Evolutionary conservation across 2,329 filamentous ascomycete genomes (phyloP).

Genomic region (Epichloe amarillans): DNA sequence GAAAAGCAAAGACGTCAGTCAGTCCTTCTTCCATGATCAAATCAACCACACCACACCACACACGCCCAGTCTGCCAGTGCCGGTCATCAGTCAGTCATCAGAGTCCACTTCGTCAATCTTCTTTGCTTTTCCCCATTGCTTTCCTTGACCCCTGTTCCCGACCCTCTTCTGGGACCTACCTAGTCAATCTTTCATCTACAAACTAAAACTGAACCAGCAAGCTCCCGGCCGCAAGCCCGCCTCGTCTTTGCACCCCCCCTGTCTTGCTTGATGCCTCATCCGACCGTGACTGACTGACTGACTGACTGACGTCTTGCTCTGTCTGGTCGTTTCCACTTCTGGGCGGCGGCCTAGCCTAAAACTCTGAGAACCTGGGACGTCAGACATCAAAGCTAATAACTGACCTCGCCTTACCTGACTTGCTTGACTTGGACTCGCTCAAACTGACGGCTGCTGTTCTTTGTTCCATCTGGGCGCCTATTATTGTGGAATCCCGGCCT

Average conservation of each 20-base stretch:
- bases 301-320: slow-evolving; percentile 4
- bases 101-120: neutral
- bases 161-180: slow-evolving; percentile 3
- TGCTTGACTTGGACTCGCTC: neutral
- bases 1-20: too few species aligned
- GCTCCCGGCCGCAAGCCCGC: slow-evolving; percentile 17
- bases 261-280: slow-evolving; percentile 8
- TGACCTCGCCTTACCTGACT: neutral
- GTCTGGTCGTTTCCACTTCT: slow-evolving; percentile 2
- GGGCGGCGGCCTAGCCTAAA: neutral
- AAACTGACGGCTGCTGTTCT: neutral
- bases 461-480: slow-evolving; percentile 9
- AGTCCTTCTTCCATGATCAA: too few species aligned
- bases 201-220: slow-evolving; percentile 11
- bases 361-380: neutral
- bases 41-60: too few species aligned
- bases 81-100: neutral
- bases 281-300: slow-evolving; percentile 1
- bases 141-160: slow-evolving; percentile 6
- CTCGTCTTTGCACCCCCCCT: slow-evolving; percentile 11
- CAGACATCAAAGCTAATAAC: neutral
- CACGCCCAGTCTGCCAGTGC: slow-evolving; percentile 5
- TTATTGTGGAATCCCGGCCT: slow-evolving; percentile 12
- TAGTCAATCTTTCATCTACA: slow-evolving; percentile 1
- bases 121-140: slow-evolving; percentile 2